These are phyloP conservation scores for Spinacia oleracea DNA, from an alignment of 179 eudicot genomes.

Conservation along the genomic window DNA sequence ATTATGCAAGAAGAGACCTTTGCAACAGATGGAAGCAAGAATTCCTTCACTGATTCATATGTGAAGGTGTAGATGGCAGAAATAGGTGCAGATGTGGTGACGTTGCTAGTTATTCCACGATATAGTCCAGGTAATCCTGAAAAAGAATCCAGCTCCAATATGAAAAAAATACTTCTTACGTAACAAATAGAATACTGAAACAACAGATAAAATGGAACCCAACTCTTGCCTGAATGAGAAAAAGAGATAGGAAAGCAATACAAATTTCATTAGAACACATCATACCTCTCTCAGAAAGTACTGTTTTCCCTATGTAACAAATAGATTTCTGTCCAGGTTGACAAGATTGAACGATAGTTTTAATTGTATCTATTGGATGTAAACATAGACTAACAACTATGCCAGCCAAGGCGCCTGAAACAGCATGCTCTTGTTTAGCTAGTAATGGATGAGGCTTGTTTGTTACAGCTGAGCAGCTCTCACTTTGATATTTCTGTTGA, in stretches of 20 bases:
- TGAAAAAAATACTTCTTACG: not conserved
- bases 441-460: slow-evolving; percentile 34
- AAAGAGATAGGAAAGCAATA: not conserved
- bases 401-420: slow-evolving; percentile 96
- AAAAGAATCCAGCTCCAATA: not conserved
- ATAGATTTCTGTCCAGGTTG: slow-evolving; percentile 59
- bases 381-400: slow-evolving; percentile 82
- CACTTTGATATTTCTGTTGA: slow-evolving; percentile 27
- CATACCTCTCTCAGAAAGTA: slow-evolving; percentile 86
- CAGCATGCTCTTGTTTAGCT: slow-evolving; percentile 88
- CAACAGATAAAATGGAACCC: not conserved
- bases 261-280: not conserved
- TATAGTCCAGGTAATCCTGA: slow-evolving; percentile 85
- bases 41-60: slow-evolving; percentile 84
- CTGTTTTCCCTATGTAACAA: slow-evolving; percentile 58
- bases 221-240: not conserved
- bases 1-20: slow-evolving; percentile 43
- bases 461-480: slow-evolving; percentile 32
- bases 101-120: slow-evolving; percentile 89
- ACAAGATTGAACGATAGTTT: slow-evolving; percentile 85
- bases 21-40: slow-evolving; percentile 73
- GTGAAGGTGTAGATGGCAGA: slow-evolving; percentile 95
- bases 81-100: slow-evolving; percentile 91
- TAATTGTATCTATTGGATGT: slow-evolving; percentile 92
- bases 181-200: not conserved